phyloP scores from a whole-genome alignment of 2,329 filamentous ascomycete genomes.

The Gnomoniopsis smithogilvyi region DNA sequence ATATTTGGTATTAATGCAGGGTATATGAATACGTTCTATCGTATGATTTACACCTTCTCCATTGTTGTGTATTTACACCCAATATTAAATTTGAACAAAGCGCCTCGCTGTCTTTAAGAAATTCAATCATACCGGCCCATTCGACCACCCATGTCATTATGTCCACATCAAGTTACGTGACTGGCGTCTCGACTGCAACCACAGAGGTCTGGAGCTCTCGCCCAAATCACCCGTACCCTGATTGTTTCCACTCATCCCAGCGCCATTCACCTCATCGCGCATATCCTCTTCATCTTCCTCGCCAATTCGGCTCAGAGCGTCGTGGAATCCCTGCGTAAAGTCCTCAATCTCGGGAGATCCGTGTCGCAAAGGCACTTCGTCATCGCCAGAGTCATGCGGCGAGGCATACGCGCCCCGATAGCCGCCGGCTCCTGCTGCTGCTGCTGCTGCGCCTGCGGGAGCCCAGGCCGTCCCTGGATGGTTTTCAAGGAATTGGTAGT shows the following conservation, averaged over 20 bases:
- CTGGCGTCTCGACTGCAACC: conserved; percentile 52
- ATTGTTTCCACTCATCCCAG: conserved; percentile 11
- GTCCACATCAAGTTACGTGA: conserved; percentile 47
- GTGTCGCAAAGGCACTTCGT: conserved; percentile 35
- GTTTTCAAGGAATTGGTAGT: conserved; percentile 22
- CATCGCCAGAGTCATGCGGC: conserved; percentile 22
- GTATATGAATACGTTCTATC: neutral
- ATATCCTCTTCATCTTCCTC: conserved; percentile 35
- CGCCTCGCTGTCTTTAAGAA: neutral
- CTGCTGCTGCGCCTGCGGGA: conserved; percentile 20
- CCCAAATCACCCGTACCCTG: conserved; percentile 13
- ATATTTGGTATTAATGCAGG: neutral
- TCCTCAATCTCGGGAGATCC: conserved; percentile 40
- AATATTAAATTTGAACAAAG: neutral
- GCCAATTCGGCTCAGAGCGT: conserved; percentile 35
- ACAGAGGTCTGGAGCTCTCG: conserved; percentile 37
- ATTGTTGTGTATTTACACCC: neutral
- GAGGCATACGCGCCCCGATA: conserved; percentile 13
- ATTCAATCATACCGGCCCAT: neutral
- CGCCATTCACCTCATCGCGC: conserved; percentile 8
- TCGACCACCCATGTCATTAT: conserved; percentile 23
- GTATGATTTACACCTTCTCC: neutral
- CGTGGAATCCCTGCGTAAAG: conserved; percentile 40
- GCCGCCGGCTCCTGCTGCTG: conserved; percentile 1
- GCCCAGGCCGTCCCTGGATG: conserved; percentile 3